These are phyloP conservation scores for Globisporangium megalacanthum DNA, from an alignment of 352 stramenopile genomes.

Conservation along the genomic window DNA sequence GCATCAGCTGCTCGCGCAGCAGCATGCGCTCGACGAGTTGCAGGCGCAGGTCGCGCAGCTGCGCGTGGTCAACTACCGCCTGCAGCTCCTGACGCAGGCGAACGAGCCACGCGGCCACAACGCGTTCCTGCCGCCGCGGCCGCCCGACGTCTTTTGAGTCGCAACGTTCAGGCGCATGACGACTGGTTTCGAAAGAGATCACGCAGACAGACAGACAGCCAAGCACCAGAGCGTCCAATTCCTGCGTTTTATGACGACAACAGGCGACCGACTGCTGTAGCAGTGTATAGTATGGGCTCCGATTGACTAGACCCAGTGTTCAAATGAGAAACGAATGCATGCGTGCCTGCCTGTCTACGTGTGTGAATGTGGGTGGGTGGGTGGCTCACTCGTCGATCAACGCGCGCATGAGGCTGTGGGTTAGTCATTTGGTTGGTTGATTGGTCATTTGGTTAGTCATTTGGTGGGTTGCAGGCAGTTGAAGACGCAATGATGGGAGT, in stretches of 20 bases:
- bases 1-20: slow-evolving; percentile 43
- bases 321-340: background rate
- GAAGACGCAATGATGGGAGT: background rate
- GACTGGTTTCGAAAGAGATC: too few relatives aligned
- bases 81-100: slow-evolving; percentile 74
- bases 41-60: slow-evolving; percentile 69
- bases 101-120: slow-evolving; percentile 38
- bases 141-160: slow-evolving; percentile 63
- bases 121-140: slow-evolving; percentile 47
- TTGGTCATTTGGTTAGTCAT: too few relatives aligned
- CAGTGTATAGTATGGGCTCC: background rate
- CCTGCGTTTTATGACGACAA: background rate
- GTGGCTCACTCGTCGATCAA: slow-evolving; percentile 1
- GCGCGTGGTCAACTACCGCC: slow-evolving; percentile 55
- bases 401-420: slow-evolving; percentile 1
- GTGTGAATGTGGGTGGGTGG: background rate
- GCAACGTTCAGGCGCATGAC: background rate
- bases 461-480: too few relatives aligned
- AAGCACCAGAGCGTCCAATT: too few relatives aligned
- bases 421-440: too few relatives aligned
- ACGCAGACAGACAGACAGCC: too few relatives aligned
- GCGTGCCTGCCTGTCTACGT: background rate
- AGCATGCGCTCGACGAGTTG: slow-evolving; percentile 62
- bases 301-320: background rate
- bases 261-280: background rate